Evolutionary conservation across 495 filamentous ascomycete genomes (phyloP), one percentile per base, ranked within the genome.

Genomic region (Parathielavia hyrcaniae): DNA sequence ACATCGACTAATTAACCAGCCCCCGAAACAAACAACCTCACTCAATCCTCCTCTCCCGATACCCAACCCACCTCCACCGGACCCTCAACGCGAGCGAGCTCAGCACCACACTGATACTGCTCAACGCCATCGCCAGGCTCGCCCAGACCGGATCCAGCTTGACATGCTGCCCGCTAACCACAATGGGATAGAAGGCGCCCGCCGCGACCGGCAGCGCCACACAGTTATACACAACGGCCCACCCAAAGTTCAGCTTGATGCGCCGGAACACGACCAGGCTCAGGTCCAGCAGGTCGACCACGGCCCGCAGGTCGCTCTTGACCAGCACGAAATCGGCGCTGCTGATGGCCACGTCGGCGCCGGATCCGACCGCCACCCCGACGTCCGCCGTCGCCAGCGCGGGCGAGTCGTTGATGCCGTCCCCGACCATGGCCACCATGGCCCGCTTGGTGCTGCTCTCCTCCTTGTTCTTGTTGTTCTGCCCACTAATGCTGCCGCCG

Each of bases 401-500:
- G 2, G 91, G 89, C 4, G 87, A 82, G 68, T 95, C 91, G 69
- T 96, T 96, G 69, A 95, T 87, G 53, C 90, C 91, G 65, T 96
- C 90, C 20, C 90, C 91, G 3, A 92, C 75, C 76, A 79, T 79
- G 59, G 75, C 75, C 2, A 79, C 64, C 32, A 70, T 70, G 5
- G 75, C 70, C 11, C 73, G 76, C 11, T 68, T 66, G 1, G 62
- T 64, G 1, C 65, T 50, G 14, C 73, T 55, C 34, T 74, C 61
- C 26, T 30, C 26, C 6, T 6, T 30, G 26, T 30, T 30, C 26
- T 30, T 30, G 3, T 30, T 30, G n/a, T n/a, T n/a, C n/a, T n/a
- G n/a, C 26, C 6, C 26, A 30, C 26, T 30, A 30, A 6, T 49
- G 36, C 8, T 34, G n/a, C 41, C 55, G 13, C 67, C 59, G 8